Percentiles rank a stretch among this genome's conserved stretches.
phyloP scores from a whole-genome alignment of 2,329 filamentous ascomycete species.

The Thelonectria rubi region DNA sequence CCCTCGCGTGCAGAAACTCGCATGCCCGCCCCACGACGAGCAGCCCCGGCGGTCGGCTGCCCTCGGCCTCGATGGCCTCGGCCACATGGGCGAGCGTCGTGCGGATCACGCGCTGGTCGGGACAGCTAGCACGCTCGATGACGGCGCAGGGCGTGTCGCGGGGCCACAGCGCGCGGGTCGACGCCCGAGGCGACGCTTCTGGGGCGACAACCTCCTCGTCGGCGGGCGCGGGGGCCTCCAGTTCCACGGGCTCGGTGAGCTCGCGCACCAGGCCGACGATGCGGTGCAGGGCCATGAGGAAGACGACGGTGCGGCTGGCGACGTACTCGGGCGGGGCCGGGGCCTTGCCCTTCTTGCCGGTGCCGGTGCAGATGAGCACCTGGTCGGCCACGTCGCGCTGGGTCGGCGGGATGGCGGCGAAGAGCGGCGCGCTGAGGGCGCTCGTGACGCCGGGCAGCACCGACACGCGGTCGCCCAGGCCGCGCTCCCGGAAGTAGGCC shows the following conservation, averaged over 20 bases:
- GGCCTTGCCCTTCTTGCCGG: constrained; percentile 85
- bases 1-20: constrained; percentile 72
- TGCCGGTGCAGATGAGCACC: constrained; percentile 95
- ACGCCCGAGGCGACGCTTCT: constrained; percentile 22
- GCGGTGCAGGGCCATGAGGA: constrained; percentile 93
- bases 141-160: constrained; percentile 86
- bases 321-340: constrained; percentile 85
- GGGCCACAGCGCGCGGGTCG: constrained; percentile 69
- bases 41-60: constrained; percentile 87
- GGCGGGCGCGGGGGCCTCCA: constrained; percentile 35
- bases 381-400: constrained; percentile 92
- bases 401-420: constrained; percentile 87
- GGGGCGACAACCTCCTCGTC: constrained; percentile 35
- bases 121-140: constrained; percentile 91
- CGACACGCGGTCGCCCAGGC: constrained; percentile 68
- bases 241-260: constrained; percentile 62
- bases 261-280: constrained; percentile 77
- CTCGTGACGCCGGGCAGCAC: constrained; percentile 93
- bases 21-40: constrained; percentile 88
- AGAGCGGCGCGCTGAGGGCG: constrained; percentile 85
- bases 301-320: constrained; percentile 82
- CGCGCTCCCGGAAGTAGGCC: constrained; percentile 78
- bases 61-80: constrained; percentile 86
- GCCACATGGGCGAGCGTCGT: constrained; percentile 84
- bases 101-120: constrained; percentile 91